phyloP scores from a whole-genome alignment of 2,329 filamentous ascomycete genomes.

The Chalaropsis ovoidea region DNA sequence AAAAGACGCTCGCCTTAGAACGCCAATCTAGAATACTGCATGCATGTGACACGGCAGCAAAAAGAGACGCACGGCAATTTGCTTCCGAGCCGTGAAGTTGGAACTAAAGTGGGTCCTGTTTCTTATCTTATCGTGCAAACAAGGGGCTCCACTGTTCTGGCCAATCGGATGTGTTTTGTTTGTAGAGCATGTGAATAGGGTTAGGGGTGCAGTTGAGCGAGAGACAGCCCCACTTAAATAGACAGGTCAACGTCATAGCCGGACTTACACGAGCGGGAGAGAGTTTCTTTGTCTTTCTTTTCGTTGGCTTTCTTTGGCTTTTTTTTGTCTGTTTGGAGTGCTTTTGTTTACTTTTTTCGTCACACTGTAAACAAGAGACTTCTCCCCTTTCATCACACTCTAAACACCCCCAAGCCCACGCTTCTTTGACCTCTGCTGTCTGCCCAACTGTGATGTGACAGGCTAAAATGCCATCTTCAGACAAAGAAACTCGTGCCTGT shows the following conservation, averaged over 20 bases:
- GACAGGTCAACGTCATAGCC: background rate
- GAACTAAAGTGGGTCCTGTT: background rate
- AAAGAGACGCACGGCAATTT: background rate
- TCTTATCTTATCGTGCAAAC: constrained; percentile 4
- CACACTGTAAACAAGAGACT: too few relatives aligned
- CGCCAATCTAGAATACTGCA: background rate
- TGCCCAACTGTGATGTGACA: too few relatives aligned
- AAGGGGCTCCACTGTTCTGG: background rate
- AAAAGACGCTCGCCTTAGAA: background rate
- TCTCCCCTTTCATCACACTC: too few relatives aligned
- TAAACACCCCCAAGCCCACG: too few relatives aligned
- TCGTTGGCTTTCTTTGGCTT: too few relatives aligned
- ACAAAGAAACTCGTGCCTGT: too few relatives aligned
- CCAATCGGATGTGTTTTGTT: background rate
- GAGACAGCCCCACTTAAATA: background rate
- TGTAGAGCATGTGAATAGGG: background rate
- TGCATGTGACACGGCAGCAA: background rate
- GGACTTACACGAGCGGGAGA: background rate
- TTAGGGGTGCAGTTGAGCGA: background rate
- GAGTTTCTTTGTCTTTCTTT: too few relatives aligned
- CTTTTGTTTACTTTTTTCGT: too few relatives aligned
- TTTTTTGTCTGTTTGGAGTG: background rate
- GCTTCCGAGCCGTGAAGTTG: background rate
- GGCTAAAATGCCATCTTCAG: too few relatives aligned
- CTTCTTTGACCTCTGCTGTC: too few relatives aligned